Evolutionary conservation across 768 basidiomycete species (phyloP), one percentile per base, ranked within the genome.

Genomic region (Suillus fuscotomentosus): DNA sequence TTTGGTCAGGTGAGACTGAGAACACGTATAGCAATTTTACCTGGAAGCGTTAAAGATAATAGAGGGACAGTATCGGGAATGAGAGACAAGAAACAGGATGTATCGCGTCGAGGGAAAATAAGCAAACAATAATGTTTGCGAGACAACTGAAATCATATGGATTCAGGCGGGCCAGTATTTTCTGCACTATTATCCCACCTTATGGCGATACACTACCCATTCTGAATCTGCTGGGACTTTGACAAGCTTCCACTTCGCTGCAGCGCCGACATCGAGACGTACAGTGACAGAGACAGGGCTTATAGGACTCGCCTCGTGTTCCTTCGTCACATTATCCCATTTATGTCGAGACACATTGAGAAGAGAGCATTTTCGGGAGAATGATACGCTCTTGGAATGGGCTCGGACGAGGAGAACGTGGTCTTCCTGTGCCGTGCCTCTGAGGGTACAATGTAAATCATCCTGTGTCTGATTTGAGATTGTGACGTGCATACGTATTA

Each of bases 11-110:
- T 63, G 61, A 50, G 36, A 42, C 66, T 66, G 65, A 34, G 67
- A 57, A 61, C 65, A 68, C 60, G 63, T 15, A 67, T 65, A 50
- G 61, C 43, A 11, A 66, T 83, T 78, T 67, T 75, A 83, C 93
- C 95, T 62, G 94, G 94, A 41, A 97, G 82, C 64, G 86, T 75
- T n/a, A 95, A 71, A 24, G 89, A 88, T 10, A 91, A 92, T 36
- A 97, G 76, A 8, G 88, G 83, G 0, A 85, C 77, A 3, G 77
- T 71, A 73, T 95, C 89, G 3, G 93, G 89, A 55, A 97, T 78
- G 39, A 84, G 76, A 13, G 83, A 78, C 60, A 88, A 71, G 69
- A 85, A 95, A 2, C 84, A 82, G 6, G 83, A 78, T 60, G 87
- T 71, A 62, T 86, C 78, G 63, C 93, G 81, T 51, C 77, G 80